phyloP scores from a whole-genome alignment of 2,329 filamentous ascomycete genomes.

The Penicillium sp. region DNA sequence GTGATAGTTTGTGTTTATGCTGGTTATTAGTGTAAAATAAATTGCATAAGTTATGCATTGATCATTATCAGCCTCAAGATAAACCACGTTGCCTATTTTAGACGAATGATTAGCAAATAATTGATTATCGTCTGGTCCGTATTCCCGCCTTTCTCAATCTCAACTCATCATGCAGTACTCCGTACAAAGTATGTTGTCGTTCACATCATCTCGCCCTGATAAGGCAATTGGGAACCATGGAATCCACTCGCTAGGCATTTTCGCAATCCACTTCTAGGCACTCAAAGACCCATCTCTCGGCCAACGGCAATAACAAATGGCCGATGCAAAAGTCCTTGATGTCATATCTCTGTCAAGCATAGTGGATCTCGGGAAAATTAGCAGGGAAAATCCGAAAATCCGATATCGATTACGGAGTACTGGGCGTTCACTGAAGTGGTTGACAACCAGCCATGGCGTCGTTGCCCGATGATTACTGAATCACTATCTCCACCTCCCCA shows the following conservation, averaged over 20 bases:
- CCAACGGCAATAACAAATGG: background rate
- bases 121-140: background rate
- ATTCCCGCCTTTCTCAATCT: background rate
- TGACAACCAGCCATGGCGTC: background rate
- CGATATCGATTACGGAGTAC: background rate
- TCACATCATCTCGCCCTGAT: background rate
- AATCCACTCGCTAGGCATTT: too few species aligned
- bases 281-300: background rate
- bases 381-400: background rate
- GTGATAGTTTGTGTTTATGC: background rate
- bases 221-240: background rate
- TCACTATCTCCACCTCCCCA: background rate
- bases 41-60: background rate
- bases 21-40: background rate
- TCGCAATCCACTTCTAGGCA: background rate
- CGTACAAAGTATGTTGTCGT: background rate
- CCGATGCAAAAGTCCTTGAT: constrained; percentile 1
- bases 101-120: background rate
- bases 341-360: constrained; percentile 1
- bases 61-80: background rate
- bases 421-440: background rate
- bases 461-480: background rate
- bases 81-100: background rate
- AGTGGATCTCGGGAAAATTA: background rate
- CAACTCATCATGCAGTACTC: background rate